These are phyloP conservation scores for Pelargonium myrrhifolium DNA, from an alignment of 441 rosid genomes.

Conservation along the genomic window DNA sequence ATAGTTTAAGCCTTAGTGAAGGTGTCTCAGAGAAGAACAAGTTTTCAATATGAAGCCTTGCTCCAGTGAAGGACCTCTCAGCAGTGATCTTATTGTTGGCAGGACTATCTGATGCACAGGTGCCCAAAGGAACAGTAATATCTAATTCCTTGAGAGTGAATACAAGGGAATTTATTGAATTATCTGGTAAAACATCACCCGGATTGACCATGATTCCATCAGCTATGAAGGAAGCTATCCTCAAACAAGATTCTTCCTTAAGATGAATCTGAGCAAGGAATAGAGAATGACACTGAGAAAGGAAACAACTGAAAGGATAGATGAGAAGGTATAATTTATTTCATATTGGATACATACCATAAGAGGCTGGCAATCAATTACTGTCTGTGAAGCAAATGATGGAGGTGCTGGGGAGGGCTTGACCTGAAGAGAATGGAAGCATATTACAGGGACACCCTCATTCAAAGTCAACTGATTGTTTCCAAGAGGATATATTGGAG, in stretches of 20 bases:
- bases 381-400: constrained; percentile 69
- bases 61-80: constrained; percentile 63
- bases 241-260: constrained; percentile 94
- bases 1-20: constrained; percentile 52
- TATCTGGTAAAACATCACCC: constrained; percentile 68
- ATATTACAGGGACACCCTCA: constrained; percentile 63
- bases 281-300: constrained; percentile 12
- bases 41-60: constrained; percentile 80
- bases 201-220: constrained; percentile 89
- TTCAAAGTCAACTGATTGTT: constrained; percentile 55
- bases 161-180: constrained; percentile 60
- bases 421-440: constrained; percentile 78
- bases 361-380: constrained; percentile 84
- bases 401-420: constrained; percentile 91
- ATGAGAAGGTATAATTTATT: constrained; percentile 11
- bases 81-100: constrained; percentile 23
- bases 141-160: constrained; percentile 69
- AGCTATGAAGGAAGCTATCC: constrained; percentile 88
- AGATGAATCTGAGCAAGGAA: constrained; percentile 65
- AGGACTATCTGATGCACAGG: constrained; percentile 35
- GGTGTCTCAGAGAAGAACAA: constrained; percentile 85
- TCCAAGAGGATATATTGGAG: constrained; percentile 82
- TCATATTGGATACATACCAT: constrained; percentile 44
- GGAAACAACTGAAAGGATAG: constrained; percentile 9
- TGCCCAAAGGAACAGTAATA: constrained; percentile 67